Evolutionary conservation across 345 rosid genomes (phyloP).

Genomic region (Moricandia moricandioides): DNA sequence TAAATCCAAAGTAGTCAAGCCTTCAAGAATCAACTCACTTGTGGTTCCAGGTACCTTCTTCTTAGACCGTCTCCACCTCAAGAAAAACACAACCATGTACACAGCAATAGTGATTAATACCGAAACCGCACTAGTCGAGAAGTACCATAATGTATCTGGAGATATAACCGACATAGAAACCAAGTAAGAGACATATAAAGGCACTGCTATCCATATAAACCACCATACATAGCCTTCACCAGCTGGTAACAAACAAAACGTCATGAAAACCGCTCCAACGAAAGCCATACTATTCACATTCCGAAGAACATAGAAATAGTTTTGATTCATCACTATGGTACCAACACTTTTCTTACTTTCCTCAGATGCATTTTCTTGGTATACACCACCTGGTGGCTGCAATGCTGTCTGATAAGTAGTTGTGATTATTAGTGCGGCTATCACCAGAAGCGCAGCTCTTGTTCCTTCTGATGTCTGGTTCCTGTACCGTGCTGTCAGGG

Average conservation of each 20-base stretch:
- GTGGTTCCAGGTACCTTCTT: slow-evolving; percentile 24
- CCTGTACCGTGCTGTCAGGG: slow-evolving; percentile 2
- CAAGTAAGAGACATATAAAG: slow-evolving; percentile 21
- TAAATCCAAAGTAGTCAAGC: slow-evolving; percentile 14
- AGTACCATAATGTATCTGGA: slow-evolving; percentile 5
- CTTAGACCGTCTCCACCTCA: slow-evolving; percentile 19
- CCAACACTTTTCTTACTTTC: slow-evolving; percentile 13
- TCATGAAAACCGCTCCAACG: slow-evolving; percentile 11
- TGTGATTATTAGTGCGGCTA: slow-evolving; percentile 35
- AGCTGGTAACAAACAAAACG: slow-evolving; percentile 27
- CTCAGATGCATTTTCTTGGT: slow-evolving; percentile 16
- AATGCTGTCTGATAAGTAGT: slow-evolving; percentile 37
- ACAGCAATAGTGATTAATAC: neutral
- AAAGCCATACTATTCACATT: slow-evolving; percentile 20
- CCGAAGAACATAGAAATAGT: slow-evolving; percentile 21
- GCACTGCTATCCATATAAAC: slow-evolving; percentile 18
- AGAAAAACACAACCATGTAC: slow-evolving; percentile 17
- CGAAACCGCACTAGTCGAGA: neutral
- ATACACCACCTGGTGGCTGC: slow-evolving; percentile 37
- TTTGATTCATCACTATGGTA: slow-evolving; percentile 12
- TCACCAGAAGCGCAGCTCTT: slow-evolving; percentile 33
- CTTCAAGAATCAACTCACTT: slow-evolving; percentile 29
- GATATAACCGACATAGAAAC: slow-evolving; percentile 26
- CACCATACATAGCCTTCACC: slow-evolving; percentile 18
- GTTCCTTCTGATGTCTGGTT: slow-evolving; percentile 21